Evolutionary conservation across 73 alveolate species (phyloP).

Genomic region (Uronychia setigera): DNA sequence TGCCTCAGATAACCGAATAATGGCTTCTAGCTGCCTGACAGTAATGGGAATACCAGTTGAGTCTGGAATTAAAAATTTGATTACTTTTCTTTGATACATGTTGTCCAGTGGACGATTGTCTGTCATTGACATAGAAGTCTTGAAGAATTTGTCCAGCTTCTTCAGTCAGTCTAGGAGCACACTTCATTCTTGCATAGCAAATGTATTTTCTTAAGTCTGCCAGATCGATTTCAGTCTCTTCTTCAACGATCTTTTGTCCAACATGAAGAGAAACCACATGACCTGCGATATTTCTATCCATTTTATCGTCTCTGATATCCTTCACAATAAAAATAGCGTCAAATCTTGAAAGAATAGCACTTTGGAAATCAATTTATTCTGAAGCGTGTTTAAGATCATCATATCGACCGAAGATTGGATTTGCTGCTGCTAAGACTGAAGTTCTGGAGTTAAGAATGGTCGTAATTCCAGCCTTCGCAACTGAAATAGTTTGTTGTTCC

Average conservation of each 20-base stretch:
- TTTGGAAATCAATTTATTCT: constrained; percentile 98
- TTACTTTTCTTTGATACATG: constrained; percentile 73
- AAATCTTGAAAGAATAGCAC: constrained; percentile 99
- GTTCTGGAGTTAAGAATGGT: constrained; percentile 96
- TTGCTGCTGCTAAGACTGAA: constrained; percentile 99
- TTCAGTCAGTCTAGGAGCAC: constrained; percentile 93
- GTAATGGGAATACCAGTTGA: constrained; percentile 93
- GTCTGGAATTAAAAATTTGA: not conserved
- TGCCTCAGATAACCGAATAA: constrained; percentile 98
- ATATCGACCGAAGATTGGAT: constrained; percentile 99
- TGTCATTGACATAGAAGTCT: constrained; percentile 94
- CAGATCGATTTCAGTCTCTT: constrained; percentile 77
- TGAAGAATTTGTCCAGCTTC: constrained; percentile 92
- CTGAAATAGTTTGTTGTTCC: constrained; percentile 99
- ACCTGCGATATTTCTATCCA: constrained; percentile 94
- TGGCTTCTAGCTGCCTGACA: constrained; percentile 99
- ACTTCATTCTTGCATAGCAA: constrained; percentile 93
- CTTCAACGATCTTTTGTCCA: constrained; percentile 62
- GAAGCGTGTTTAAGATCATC: constrained; percentile 97
- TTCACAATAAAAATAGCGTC: constrained; percentile 98
- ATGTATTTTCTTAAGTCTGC: constrained; percentile 91
- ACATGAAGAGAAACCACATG: constrained; percentile 96
- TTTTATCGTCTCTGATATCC: constrained; percentile 95
- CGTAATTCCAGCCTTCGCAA: constrained; percentile 99
- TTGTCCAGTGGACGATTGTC: constrained; percentile 84